Conservation (phyloP, 2,329 filamentous ascomycete genomes). For the Colletotrichum destructivum region DNA sequence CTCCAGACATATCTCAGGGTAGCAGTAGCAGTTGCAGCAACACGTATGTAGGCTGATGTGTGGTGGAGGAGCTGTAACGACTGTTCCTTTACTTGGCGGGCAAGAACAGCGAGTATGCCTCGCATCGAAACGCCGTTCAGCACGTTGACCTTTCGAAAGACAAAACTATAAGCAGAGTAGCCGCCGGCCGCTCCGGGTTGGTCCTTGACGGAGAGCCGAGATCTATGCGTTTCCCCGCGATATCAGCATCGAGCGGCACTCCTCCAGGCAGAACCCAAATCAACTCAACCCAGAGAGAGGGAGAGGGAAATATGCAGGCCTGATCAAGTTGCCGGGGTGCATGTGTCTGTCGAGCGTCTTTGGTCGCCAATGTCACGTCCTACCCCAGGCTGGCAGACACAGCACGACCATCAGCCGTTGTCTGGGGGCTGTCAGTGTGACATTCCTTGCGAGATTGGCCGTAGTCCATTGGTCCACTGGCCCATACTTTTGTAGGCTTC, state of each 20-base stretch:
- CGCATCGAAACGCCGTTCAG: conserved; percentile 21
- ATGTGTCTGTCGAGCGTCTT: conserved; percentile 29
- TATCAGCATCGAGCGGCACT: conserved; percentile 13
- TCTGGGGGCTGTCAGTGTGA: conserved; percentile 25
- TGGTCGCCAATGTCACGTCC: conserved; percentile 2
- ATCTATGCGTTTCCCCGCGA: conserved; percentile 24
- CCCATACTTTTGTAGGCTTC: conserved; percentile 8
- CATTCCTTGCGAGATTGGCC: not conserved
- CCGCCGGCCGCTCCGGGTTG: conserved; percentile 21
- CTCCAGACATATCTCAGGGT: conserved; percentile 7
- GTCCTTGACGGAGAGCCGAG: conserved; percentile 7
- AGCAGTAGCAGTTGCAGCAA: not conserved
- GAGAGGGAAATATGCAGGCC: not conserved
- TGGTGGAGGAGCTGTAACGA: conserved; percentile 9
- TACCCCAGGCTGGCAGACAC: not conserved
- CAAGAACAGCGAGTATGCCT: conserved; percentile 31
- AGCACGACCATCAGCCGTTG: conserved; percentile 16
- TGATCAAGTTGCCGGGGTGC: conserved; percentile 36
- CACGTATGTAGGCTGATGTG: conserved; percentile 2
- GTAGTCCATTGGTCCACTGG: not conserved
- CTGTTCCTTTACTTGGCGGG: conserved; percentile 25
- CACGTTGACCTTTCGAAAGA: conserved; percentile 9
- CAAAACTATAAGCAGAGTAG: conserved; percentile 12
- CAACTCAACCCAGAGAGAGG: not conserved
- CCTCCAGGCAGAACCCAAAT: not conserved